Base-by-base conservation (phyloP, 2,329 filamentous ascomycete genomes). In the Phaeosphaeria sp. region DNA sequence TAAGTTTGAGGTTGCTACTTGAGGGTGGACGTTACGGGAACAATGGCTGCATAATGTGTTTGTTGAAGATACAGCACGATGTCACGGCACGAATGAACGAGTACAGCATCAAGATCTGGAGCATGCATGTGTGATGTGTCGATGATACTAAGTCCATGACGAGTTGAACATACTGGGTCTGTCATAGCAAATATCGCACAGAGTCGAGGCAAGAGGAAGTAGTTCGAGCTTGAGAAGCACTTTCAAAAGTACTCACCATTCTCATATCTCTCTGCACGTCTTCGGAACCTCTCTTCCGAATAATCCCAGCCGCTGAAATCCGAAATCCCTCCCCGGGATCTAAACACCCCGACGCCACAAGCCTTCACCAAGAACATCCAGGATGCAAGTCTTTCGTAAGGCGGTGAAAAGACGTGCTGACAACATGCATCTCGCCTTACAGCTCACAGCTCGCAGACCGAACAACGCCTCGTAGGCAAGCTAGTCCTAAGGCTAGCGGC, bases 1-100 rank as follows among this genome's bases (percentile, higher is more conserved):
- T 33, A 97, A 94, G 82, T 92, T 92, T 61, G 84, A 88, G 60
- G 83, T 71, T 6, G 59, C 69, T 27, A 59, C 66, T 22, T 72
- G 60, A 58, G 57, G 36, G 33, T 17, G 21, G 39, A 45, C 17
- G 22, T 30, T 77, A 77, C 17, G 44, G 40, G 39, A 27, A 15
- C 13, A 25, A 5, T 18, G 2, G 9, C 18, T 22, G 15, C n/a
- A 45, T 5, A 25, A 21, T 21, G 21, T 11, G 9, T 11, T 30
- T 44, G 6, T 17, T 13, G 24, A 9, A 7, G 22, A 21, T 25
- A 25, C 21, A 27, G 20, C n/a, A 43, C 40, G 40, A 36, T 13
- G 15, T 36, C 15, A 36, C 30, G 30, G 30, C 11, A 13, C 11
- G 15, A 36, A 7, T 36, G 30, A 36, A 36, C 3, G 30, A 36